Base-by-base conservation (phyloP, 2,329 filamentous ascomycete species). In the Fusarium sp. region DNA sequence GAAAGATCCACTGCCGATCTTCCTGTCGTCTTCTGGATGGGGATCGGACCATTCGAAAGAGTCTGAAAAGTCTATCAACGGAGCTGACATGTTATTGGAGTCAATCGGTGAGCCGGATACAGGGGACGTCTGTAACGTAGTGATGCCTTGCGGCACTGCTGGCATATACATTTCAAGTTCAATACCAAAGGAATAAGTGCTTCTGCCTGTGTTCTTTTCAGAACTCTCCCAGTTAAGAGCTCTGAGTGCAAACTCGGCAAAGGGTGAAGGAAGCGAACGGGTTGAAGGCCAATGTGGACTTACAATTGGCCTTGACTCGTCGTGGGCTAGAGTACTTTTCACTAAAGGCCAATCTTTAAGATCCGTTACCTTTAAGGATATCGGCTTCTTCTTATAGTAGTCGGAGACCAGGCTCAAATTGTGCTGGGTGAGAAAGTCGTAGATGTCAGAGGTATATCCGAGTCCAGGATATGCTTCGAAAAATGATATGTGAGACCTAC, bases 121-220 rank as follows among this genome's bases (percentile, higher is more conserved):
- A 20, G 14, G 20, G 13, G 53, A 17, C 7, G 24, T 5, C 2
- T 20, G 19, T 11, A 43, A 46, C n/a, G 19, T 13, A 6, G 26
- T 24, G 9, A 22, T 11, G 30, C 15, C 7, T 14, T 7, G 6
- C 8, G 17, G 41, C n/a, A 33, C 43, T 13, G 33, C 26, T n/a
- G 68, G 65, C 11, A 58, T 28, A 7, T 60, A 44, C 22, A 71
- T 32, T 44, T 72, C 70, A 10, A 72, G 49, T 56, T 72, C 70
- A n/a, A 72, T 43, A 13, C 67, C 70, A 19, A 72, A 57, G 11
- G 56, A 69, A 51, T 72, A 72, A 5, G 15, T 45, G 35, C 52
- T 48, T 8, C 54, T 56, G 4, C 19, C 11, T 9, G 35, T 26
- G 8, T 40, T 20, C 15, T 53, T 62, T 20, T 43, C 11, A 17